Evolutionary conservation across 1,284 basidiomycete genomes (phyloP), one percentile per base, ranked within the genome.

Genomic region (Peniophora sp.): DNA sequence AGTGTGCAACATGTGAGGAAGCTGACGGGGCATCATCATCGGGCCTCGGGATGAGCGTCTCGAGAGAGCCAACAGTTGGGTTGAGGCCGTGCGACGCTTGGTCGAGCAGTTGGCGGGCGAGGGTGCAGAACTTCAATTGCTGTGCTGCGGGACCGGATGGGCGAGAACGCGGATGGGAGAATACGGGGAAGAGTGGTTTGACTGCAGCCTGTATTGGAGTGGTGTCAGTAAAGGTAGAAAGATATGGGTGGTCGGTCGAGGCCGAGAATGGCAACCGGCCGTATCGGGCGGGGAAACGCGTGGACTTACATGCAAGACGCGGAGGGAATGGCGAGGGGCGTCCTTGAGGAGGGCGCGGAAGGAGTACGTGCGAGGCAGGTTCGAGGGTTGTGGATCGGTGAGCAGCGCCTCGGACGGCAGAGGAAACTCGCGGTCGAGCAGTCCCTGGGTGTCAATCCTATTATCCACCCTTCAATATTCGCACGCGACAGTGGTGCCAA

Each of bases 361-460:
- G 8, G 86, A 88, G 54, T 73, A 71, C 0, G 75, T 69, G 36
- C 62, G 61, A 3, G 65, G 57, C 15, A 61, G 54, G 20, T 59
- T 35, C 63, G 57, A 54, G 18, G 60, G 52, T 23, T 59, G 60
- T 61, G 66, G 43, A 49, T 41, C 46, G 1, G 37, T 66, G 65
- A 1, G 66, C 60, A 15, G 68, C 64, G 15, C 74, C 63, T 14
- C 64, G n/a, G 63, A 57, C 14, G 73, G 67, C 6, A 81, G 66
- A 18, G 83, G 79, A 61, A 86, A 85, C 55, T 87, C 83, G 58
- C 87, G 81, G 72, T 89, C 85, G n/a, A 91, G 78, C 3, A 90
- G 71, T 49, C 81, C 83, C 58, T 88, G 86, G 0, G 74, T 74
- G 63, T 90, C 88, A 52, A 79, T 69, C 59, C 85, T 87, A 61